phyloP scores from a whole-genome alignment of 2,329 filamentous ascomycete species.

The Graphiopsis chlorocephala region DNA sequence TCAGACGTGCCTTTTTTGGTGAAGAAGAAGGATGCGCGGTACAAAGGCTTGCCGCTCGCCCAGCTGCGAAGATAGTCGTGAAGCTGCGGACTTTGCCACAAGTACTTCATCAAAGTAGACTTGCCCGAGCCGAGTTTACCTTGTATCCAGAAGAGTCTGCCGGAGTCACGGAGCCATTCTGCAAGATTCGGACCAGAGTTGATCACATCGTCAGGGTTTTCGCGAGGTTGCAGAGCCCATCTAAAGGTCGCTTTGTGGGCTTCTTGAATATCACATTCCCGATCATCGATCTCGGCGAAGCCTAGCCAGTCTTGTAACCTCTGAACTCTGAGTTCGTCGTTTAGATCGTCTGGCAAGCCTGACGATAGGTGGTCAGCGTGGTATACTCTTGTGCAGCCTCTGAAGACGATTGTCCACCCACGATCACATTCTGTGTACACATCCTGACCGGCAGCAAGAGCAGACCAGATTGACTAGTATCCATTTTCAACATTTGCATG shows the following conservation, averaged over 20 bases:
- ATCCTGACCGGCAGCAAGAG: no score
- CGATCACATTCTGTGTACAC: no score
- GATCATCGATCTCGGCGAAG: not conserved
- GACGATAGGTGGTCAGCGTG: no score
- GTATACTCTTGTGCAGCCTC: no score
- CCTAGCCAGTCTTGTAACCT: not conserved
- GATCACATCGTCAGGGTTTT: not conserved
- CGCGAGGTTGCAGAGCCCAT: not conserved
- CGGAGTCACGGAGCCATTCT: not conserved
- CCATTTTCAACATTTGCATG: no score
- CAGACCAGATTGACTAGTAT: no score
- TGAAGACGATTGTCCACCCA: no score
- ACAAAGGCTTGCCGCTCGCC: not conserved
- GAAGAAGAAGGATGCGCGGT: not conserved
- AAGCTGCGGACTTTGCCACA: not conserved
- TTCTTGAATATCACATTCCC: not conserved
- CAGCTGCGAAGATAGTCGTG: not conserved
- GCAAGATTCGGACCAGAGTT: not conserved
- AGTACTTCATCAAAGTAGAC: conserved; percentile 18
- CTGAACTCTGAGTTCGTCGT: not conserved
- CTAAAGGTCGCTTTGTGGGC: not conserved
- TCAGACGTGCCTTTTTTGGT: not conserved
- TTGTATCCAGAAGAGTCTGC: conserved; percentile 18
- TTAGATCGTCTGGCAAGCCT: not conserved
- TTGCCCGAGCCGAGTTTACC: conserved; percentile 21